A percentile compares a stretch with the other conserved stretches of the same genome.
Evolutionary conservation across 192 early-diverging fungal species (phyloP).

Genomic region (Podila horticola): DNA sequence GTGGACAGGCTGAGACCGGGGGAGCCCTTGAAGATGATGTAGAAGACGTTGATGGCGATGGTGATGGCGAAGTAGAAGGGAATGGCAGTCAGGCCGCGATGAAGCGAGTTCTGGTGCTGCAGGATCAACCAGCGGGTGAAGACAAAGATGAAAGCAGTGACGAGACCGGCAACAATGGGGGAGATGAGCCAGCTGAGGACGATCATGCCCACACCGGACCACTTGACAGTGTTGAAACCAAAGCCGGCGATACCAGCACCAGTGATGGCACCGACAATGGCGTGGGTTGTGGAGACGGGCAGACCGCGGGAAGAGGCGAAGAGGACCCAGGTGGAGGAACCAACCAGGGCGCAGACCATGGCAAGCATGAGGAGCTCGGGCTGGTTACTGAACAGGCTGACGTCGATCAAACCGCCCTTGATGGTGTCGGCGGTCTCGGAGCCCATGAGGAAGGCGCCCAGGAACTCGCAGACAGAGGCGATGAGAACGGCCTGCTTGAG

Average conservation of each 20-base stretch:
- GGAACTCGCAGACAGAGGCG: conserved; percentile 83
- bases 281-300: conserved; percentile 81
- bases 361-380: conserved; percentile 80
- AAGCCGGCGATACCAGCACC: conserved; percentile 76
- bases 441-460: conserved; percentile 81
- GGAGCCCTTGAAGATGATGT: conserved; percentile 77
- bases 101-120: conserved; percentile 63
- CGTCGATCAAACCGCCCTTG: conserved; percentile 73
- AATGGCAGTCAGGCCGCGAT: conserved; percentile 66
- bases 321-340: conserved; percentile 77
- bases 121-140: conserved; percentile 69
- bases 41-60: conserved; percentile 69
- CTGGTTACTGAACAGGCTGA: conserved; percentile 59
- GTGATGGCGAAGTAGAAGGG: conserved; percentile 79
- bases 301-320: conserved; percentile 68
- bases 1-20: conserved; percentile 51
- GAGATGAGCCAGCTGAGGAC: conserved; percentile 76
- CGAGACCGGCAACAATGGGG: conserved; percentile 66
- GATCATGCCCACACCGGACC: conserved; percentile 62
- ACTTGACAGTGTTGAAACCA: conserved; percentile 65
- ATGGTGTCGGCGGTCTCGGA: conserved; percentile 79
- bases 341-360: conserved; percentile 78
- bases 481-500: conserved; percentile 76
- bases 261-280: conserved; percentile 76
- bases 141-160: conserved; percentile 67